These are phyloP conservation scores for Nothophaeocryptopus gaeumannii DNA, from an alignment of 2,329 filamentous ascomycete species.

Conservation along the genomic window DNA sequence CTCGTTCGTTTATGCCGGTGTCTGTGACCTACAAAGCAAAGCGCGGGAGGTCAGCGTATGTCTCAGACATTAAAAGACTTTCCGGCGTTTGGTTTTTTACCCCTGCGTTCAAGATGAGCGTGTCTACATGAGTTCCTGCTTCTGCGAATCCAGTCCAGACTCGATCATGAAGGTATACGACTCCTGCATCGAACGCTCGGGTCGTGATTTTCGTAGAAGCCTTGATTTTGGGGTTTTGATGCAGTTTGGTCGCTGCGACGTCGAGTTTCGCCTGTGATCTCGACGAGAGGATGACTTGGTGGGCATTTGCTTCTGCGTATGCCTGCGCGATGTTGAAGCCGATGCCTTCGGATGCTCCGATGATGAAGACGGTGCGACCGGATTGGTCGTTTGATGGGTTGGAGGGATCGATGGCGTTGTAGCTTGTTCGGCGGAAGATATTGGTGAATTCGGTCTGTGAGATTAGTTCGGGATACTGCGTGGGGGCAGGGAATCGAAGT, in stretches of 20 bases:
- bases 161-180: no score
- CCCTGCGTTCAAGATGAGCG: slow-evolving; percentile 6
- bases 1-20: not conserved
- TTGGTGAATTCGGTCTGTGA: slow-evolving; percentile 8
- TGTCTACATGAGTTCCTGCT: slow-evolving; percentile 2
- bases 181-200: no score
- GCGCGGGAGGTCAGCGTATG: no score
- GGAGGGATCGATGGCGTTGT: slow-evolving; percentile 5
- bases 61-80: no score
- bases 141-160: slow-evolving; percentile 4
- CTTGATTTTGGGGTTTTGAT: not conserved
- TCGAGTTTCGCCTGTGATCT: slow-evolving; percentile 9
- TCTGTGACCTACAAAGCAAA: no score
- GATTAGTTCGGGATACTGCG: no score
- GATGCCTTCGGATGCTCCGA: slow-evolving; percentile 10
- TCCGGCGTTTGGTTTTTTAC: no score
- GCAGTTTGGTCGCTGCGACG: not conserved
- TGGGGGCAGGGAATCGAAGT: no score
- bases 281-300: slow-evolving; percentile 5
- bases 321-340: slow-evolving; percentile 7
- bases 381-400: slow-evolving; percentile 5
- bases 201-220: not conserved
- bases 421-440: slow-evolving; percentile 8
- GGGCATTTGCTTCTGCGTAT: slow-evolving; percentile 5
- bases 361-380: slow-evolving; percentile 9